Percentiles rank a stretch among this genome's conserved stretches.
phyloP scores from a whole-genome alignment of 495 filamentous ascomycete genomes.

The Daldinia concentrica region DNA sequence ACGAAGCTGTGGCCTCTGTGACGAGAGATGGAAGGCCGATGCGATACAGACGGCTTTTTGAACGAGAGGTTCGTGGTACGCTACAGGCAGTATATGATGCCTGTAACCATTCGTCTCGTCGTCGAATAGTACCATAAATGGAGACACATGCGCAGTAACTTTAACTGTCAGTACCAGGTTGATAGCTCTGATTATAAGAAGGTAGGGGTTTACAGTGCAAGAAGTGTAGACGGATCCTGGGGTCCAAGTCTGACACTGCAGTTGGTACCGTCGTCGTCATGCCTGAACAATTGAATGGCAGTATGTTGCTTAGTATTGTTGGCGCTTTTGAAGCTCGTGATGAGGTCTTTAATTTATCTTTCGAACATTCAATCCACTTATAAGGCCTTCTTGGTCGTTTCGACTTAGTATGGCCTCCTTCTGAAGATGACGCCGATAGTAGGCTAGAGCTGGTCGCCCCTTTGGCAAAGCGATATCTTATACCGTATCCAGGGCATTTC shows the following conservation, averaged over 20 bases:
- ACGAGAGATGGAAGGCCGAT: slow-evolving; percentile 17
- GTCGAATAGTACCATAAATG: slow-evolving; percentile 19
- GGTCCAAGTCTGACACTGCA: not conserved
- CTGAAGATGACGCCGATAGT: not conserved
- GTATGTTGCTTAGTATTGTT: not conserved
- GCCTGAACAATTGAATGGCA: not conserved
- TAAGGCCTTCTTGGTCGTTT: not conserved
- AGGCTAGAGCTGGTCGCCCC: slow-evolving; percentile 10
- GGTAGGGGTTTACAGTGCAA: not conserved
- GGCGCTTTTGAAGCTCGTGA: not conserved
- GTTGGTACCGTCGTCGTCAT: not conserved
- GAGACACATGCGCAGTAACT: slow-evolving; percentile 17
- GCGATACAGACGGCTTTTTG: slow-evolving; percentile 23
- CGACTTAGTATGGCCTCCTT: not conserved
- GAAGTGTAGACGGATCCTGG: not conserved
- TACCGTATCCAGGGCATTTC: slow-evolving; percentile 18
- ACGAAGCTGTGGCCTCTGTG: slow-evolving; percentile 5
- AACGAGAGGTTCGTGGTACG: slow-evolving; percentile 6
- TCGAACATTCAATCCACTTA: not conserved
- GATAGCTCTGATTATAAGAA: not conserved
- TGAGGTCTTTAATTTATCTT: not conserved
- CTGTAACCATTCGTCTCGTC: slow-evolving; percentile 21
- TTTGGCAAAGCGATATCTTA: slow-evolving; percentile 27
- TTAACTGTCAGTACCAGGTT: not conserved
- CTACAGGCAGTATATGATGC: slow-evolving; percentile 19